Evolutionary conservation across 805 yeast species (phyloP), one percentile per base, ranked within the genome.

Genomic region (Starmerella etchellsii): DNA sequence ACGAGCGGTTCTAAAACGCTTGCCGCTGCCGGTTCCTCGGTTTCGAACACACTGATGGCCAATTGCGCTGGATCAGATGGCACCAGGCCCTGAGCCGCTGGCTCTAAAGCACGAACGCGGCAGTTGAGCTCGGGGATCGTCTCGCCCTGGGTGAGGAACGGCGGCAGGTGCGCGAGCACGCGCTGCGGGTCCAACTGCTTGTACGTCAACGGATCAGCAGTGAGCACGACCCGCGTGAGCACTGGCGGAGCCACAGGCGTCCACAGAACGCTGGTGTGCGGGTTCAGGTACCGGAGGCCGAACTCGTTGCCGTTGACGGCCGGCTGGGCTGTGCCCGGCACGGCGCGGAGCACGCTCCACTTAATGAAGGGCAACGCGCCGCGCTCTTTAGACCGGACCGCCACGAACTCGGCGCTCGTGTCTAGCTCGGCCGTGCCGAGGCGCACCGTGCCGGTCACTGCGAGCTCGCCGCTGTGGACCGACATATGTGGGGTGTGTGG

Each of bases 21-120:
- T 3, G 25, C 25, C 16, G 19, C 13, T 11, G n/a, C 20, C 19
- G 21, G 20, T 6, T 6, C 11, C 4, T 9, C 7, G 19, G 15
- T 23, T 19, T 34, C 37, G 18, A 34, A 25, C 30, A 34, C 37
- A 25, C 37, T 34, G n/a, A 34, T 24, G 7, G 30, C 5, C 23
- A 25, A 8, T 33, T 20, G 16, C 11, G 18, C 5, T 10, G 6
- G 36, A 15, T 36, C 26, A 1, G 59, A 56, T 1, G 48, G 41
- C 18, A 61, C 56, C 1, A 79, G 48, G 1, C 94, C 94, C 54
- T 81, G 93, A 31, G 70, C 73, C 2, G 73, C 67, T 0, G 94
- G 94, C 50, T 81, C 93, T 55, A 84, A 73, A 20, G 76, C 67
- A 3, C 71, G 50, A 2, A 82, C 68, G 6, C 53, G 52, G 18